Conservation (phyloP, 2,329 filamentous ascomycete species). For the Ophiocordyceps australis region DNA sequence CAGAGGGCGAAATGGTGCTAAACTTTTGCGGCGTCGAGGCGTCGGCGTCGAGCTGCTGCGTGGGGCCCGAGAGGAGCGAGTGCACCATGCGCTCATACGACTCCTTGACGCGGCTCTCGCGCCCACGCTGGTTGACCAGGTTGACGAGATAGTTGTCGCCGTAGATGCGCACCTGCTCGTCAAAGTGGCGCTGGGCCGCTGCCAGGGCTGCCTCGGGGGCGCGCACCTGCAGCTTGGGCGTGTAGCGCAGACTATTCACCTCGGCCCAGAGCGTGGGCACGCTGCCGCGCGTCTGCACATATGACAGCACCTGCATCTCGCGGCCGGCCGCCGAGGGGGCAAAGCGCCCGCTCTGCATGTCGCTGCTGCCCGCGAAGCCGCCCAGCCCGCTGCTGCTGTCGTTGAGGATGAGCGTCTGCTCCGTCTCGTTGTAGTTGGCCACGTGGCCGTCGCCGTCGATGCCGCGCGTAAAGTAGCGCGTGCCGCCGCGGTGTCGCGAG, state of each 20-base stretch:
- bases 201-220: slow-evolving; percentile 63
- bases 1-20: slow-evolving; percentile 51
- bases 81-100: slow-evolving; percentile 87
- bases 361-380: slow-evolving; percentile 61
- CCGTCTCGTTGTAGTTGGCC: slow-evolving; percentile 98
- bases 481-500: slow-evolving; percentile 76
- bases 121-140: slow-evolving; percentile 87
- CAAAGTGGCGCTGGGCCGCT: slow-evolving; percentile 73
- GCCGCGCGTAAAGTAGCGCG: slow-evolving; percentile 85
- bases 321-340: slow-evolving; percentile 39
- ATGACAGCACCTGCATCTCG: slow-evolving; percentile 79
- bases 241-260: slow-evolving; percentile 83
- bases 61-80: slow-evolving; percentile 49
- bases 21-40: slow-evolving; percentile 60
- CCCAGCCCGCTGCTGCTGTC: slow-evolving; percentile 57
- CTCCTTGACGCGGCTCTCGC: slow-evolving; percentile 76
- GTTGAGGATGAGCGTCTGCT: slow-evolving; percentile 81
- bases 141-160: slow-evolving; percentile 97
- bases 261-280: slow-evolving; percentile 95
- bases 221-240: slow-evolving; percentile 74
- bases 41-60: slow-evolving; percentile 48
- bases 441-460: slow-evolving; percentile 87
- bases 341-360: slow-evolving; percentile 61
- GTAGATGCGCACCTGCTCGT: slow-evolving; percentile 83
- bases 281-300: slow-evolving; percentile 91